Evolutionary conservation across 2,329 filamentous ascomycete genomes (phyloP), one percentile per base, ranked within the genome.

Genomic region (Pyrenophora seminiperda): DNA sequence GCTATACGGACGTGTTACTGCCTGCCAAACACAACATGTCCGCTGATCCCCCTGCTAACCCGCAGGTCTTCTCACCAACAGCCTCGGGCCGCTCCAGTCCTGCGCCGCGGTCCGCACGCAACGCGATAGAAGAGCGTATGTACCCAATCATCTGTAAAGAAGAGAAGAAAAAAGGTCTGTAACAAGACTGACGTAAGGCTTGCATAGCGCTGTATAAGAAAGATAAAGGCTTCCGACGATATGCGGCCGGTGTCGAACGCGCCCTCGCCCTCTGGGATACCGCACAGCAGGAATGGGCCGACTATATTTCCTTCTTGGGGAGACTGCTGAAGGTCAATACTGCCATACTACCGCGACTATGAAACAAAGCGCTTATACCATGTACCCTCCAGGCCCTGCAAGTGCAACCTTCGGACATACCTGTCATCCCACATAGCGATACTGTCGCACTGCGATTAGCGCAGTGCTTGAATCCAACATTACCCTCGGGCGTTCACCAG

Each of bases 301-400:
- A 99, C 76, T 99, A 99, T 71, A 99, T 99, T 67, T 96, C 93
- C 14, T 99, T 97, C 72, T 78, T 99, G 47, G 95, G 90, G 70
- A 86, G 91, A 55, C 80, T 99, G 40, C 80, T 96, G 55, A 97
- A 97, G 84, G 90, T 92, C 72, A 62, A 68, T 58, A 55, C 38
- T 47, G 51, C 57, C 56, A 44, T 47, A 31, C 32, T 37, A 50
- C 53, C 32, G 38, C 50, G 36, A 33, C 29, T 34, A 47, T 56
- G 48, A 42, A 47, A 46, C 40, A 42, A 47, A 36, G 45, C 53
- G 63, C 69, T 71, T 58, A 71, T 66, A 43, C 47, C 32, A 43
- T 30, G 31, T 40, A 39, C 42, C 53, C 41, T 48, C 47, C 59
- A 95, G 89, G 91, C 93, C 30, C 81, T 99, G 17, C 94, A 99